These are phyloP conservation scores for Cyberlindnera sargentensis DNA, from an alignment of 805 yeast genomes.

Conservation along the genomic window DNA sequence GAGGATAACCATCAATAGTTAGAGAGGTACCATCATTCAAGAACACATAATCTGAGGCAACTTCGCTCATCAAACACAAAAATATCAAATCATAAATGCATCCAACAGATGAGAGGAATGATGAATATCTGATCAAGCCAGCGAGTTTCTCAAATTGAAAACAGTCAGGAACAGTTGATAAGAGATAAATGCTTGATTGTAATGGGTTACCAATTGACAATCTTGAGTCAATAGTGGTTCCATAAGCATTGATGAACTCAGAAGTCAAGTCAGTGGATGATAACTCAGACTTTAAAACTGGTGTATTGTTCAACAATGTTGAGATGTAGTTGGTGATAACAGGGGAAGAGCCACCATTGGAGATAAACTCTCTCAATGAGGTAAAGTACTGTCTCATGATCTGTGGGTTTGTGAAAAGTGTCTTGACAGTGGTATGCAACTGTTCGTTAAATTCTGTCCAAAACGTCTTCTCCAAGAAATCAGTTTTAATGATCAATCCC, in stretches of 20 bases:
- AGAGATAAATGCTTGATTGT: constrained; percentile 31
- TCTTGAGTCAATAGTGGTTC: constrained; percentile 27
- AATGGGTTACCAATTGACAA: constrained; percentile 43
- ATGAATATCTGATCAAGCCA: constrained; percentile 19
- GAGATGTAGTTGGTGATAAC: constrained; percentile 5
- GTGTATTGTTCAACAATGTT: constrained; percentile 12
- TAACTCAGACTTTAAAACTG: constrained; percentile 3
- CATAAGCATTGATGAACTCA: constrained; percentile 22
- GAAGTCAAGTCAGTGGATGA: constrained; percentile 10
- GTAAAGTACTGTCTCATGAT: constrained; percentile 5
- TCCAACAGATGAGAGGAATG: constrained; percentile 19
- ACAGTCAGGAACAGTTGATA: constrained; percentile 6
- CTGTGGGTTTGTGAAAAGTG: constrained; percentile 2
- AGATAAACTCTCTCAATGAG: constrained; percentile 4
- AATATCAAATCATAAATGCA: constrained; percentile 13
- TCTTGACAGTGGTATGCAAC: constrained; percentile 4
- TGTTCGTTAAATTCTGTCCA: constrained; percentile 6
- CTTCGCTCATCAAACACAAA: constrained; percentile 29
- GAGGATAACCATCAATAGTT: background rate
- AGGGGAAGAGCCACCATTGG: background rate
- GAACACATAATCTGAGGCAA: constrained; percentile 32
- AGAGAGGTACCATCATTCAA: constrained; percentile 13
- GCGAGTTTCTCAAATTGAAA: constrained; percentile 12
- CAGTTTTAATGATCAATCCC: constrained; percentile 8
- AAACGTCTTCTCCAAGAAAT: constrained; percentile 7